A percentile compares a stretch with the other conserved stretches of the same genome.
Evolutionary conservation across 495 filamentous ascomycete species (phyloP).

Genomic region (Aspergillus homomorphus): DNA sequence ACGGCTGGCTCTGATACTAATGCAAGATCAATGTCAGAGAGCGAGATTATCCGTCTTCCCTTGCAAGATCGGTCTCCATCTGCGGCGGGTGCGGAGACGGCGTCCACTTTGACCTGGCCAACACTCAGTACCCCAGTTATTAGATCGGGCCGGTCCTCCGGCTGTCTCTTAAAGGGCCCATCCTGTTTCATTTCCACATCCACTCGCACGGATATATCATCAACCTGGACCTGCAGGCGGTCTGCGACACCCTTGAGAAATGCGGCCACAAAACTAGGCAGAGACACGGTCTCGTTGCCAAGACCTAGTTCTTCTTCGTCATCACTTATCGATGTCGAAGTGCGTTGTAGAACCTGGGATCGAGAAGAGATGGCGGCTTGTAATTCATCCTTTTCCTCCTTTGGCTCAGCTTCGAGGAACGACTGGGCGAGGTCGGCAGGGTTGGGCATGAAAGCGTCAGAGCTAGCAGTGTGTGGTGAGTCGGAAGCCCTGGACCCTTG

Average conservation of each 20-base stretch:
- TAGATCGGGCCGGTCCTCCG: conserved; percentile 42
- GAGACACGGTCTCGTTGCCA: conserved; percentile 69
- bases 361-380: conserved; percentile 71
- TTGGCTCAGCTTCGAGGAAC: conserved; percentile 78
- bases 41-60: conserved; percentile 62
- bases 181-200: conserved; percentile 54
- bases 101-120: conserved; percentile 63
- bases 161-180: conserved; percentile 35
- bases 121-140: conserved; percentile 65
- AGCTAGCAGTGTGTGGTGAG: conserved; percentile 17
- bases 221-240: conserved; percentile 68
- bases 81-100: conserved; percentile 48
- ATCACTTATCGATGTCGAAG: conserved; percentile 51
- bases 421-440: conserved; percentile 83
- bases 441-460: conserved; percentile 59
- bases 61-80: conserved; percentile 30
- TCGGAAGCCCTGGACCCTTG: conserved; percentile 8
- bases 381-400: conserved; percentile 69
- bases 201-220: conserved; percentile 61
- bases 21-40: conserved; percentile 60
- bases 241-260: conserved; percentile 83
- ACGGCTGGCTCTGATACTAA: conserved; percentile 71
- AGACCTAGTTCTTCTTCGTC: conserved; percentile 61
- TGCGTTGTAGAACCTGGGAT: conserved; percentile 45
- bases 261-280: conserved; percentile 78